Evolutionary conservation across 2,329 filamentous ascomycete species (phyloP), one percentile per base, ranked within the genome.

Genomic region (Cyphellophora europaea): DNA sequence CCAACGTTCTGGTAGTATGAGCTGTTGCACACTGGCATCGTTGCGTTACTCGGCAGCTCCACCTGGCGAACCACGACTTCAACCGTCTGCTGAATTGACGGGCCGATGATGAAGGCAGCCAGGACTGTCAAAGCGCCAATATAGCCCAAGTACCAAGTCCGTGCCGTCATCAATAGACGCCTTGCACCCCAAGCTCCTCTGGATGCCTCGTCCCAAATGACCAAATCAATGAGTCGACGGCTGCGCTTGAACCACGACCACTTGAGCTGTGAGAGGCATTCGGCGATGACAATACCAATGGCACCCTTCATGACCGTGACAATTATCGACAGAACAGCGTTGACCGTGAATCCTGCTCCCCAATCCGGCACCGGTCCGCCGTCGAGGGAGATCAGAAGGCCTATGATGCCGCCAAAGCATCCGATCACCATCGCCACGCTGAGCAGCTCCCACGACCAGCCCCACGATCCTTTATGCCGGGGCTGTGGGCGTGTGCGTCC

Each of bases 201-300:
- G 40, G 52, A 56, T 6, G 56, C 57, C 8, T 51, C 42, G 42
- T 61, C 57, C 15, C 57, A 49, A 4, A 45, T 32, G 4, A 50
- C 43, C 27, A 60, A 46, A 37, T 60, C 55, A 21, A 48, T 48
- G 19, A 58, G 25, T 27, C 49, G 47, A 23, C 50, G 47, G 12
- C 39, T 41, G 29, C 19, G 37, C 33, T 32, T 45, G 31, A 57
- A 58, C 53, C 55, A 58, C 2, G 51, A 46, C 54, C 54, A 59
- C 39, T 59, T 59, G 6, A 57, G 38, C 33, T 57, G 56, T 10
- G 50, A 49, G 13, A 58, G 31, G 10, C 40, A 48, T 34, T 57
- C 54, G 2, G 48, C 48, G 14, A 56, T 43, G 2, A 50, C 43
- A 15, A 54, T 49, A 6, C 52, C 41, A 39, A 59, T 47, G 5